Percentiles rank a stretch among this genome's conserved stretches.
These are phyloP conservation scores for Pneumocystis jirovecii DNA, from an alignment of 1,139 yeast genomes.

Conservation along the genomic window DNA sequence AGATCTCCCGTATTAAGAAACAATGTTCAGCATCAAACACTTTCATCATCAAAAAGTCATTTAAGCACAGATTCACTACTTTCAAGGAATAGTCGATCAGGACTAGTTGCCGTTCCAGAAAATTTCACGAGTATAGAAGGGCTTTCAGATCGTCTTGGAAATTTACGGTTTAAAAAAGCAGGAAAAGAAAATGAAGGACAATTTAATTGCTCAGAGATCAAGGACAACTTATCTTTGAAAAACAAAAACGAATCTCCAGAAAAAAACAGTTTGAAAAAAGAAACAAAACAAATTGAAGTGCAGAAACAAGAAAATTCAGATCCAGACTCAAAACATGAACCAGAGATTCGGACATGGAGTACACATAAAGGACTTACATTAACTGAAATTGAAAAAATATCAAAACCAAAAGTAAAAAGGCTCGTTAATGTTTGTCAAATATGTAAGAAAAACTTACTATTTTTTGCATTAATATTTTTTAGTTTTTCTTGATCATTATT, in stretches of 20 bases:
- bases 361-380: background rate
- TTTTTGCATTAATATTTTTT: background rate
- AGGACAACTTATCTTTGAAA: background rate
- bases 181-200: background rate
- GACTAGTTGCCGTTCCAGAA: background rate
- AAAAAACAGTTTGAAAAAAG: background rate
- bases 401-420: constrained; percentile 37
- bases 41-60: background rate
- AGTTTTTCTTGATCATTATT: constrained; percentile 79
- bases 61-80: background rate
- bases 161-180: background rate
- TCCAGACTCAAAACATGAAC: background rate
- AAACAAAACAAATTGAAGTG: background rate
- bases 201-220: background rate
- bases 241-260: background rate
- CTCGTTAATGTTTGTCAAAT: constrained; percentile 66
- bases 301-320: background rate
- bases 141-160: background rate
- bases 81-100: background rate
- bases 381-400: constrained; percentile 9
- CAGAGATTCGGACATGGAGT: background rate
- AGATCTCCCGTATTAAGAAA: background rate
- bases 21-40: background rate
- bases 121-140: background rate
- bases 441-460: constrained; percentile 15